Percentiles rank a stretch among this genome's conserved stretches.
Evolutionary conservation across 225 moss, liverwort and hornwort genomes (phyloP).

Genomic region (Marchantia paleacea): DNA sequence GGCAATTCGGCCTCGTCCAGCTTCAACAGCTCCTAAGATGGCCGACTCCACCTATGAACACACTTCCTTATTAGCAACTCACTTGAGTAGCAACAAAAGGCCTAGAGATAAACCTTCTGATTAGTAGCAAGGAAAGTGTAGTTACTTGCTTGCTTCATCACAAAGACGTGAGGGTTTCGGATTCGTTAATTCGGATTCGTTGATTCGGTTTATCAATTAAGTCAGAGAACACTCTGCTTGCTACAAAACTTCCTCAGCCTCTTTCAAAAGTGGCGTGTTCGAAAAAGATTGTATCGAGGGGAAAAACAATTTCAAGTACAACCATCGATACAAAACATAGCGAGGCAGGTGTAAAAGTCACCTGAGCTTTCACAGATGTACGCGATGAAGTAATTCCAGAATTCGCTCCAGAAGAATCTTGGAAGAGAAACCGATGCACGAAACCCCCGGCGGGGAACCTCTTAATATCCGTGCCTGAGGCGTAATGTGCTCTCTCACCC

Average conservation of each 20-base stretch:
- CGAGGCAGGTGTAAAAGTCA: constrained; percentile 18
- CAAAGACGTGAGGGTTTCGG: background rate
- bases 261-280: background rate
- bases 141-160: background rate
- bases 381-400: constrained; percentile 78
- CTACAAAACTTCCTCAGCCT: background rate
- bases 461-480: constrained; percentile 80
- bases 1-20: constrained; percentile 78
- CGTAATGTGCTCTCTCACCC: constrained; percentile 81
- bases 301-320: background rate
- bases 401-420: constrained; percentile 68
- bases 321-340: background rate
- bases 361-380: constrained; percentile 86
- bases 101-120: too few species aligned
- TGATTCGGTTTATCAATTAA: background rate
- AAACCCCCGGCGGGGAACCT: constrained; percentile 81
- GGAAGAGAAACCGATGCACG: constrained; percentile 92
- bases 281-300: background rate
- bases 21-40: constrained; percentile 74
- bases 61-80: background rate
- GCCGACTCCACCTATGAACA: constrained; percentile 72
- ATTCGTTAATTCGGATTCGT: background rate
- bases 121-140: too few species aligned
- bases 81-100: background rate
- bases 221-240: background rate